Conservation (phyloP, 164 flowering plant genomes). For the Akebia trifoliata region DNA sequence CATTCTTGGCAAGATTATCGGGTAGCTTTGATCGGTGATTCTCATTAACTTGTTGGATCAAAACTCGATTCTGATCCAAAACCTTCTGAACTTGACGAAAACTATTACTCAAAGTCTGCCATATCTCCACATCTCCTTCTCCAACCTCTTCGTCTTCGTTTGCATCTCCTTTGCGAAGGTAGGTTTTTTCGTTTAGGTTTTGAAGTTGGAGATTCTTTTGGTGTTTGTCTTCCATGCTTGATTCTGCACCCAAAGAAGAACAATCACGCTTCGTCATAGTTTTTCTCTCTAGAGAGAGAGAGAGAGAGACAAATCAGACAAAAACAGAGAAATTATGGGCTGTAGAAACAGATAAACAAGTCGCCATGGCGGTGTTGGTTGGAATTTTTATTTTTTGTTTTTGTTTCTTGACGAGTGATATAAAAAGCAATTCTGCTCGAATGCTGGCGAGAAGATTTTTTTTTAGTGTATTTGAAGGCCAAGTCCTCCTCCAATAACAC, state of each 20-base stretch:
- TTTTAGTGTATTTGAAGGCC: too few relatives aligned
- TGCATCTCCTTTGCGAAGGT: not conserved
- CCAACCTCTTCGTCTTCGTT: constrained; percentile 14
- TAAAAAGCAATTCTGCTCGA: too few relatives aligned
- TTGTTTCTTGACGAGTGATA: too few relatives aligned
- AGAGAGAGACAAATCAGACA: too few relatives aligned
- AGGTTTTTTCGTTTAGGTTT: not conserved
- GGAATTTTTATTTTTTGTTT: too few relatives aligned
- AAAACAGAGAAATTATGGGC: too few relatives aligned
- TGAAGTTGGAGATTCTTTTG: not conserved
- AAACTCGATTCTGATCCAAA: constrained; percentile 47
- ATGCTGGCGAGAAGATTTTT: too few relatives aligned
- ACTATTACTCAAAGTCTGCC: constrained; percentile 38
- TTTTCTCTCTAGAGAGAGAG: too few relatives aligned
- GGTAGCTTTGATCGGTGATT: constrained; percentile 57
- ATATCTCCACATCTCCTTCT: constrained; percentile 29
- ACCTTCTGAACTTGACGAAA: constrained; percentile 45
- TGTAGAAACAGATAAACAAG: too few relatives aligned
- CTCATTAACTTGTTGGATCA: constrained; percentile 58
- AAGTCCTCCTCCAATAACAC: too few relatives aligned
- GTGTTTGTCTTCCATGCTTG: constrained; percentile 24
- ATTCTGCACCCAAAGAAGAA: constrained; percentile 19
- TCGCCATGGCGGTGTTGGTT: too few relatives aligned
- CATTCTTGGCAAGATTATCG: constrained; percentile 49
- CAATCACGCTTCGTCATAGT: constrained; percentile 10